Percentiles rank a stretch among this genome's conserved stretches.
Conservation (phyloP, 768 basidiomycete species). For the Candolleomyces efflorescens region DNA sequence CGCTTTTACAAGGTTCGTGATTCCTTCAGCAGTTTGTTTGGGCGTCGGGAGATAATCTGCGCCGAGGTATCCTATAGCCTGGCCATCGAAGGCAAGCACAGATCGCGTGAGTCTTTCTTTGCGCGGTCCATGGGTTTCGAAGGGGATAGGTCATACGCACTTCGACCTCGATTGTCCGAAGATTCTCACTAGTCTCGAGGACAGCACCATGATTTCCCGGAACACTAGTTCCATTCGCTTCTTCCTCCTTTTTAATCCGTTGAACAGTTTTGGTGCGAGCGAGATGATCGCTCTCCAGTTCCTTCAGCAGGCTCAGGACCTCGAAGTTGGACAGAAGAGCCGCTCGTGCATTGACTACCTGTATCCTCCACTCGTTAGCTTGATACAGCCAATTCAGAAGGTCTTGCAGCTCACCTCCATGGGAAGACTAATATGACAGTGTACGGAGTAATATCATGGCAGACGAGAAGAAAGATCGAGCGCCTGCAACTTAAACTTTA, state of each 20-base stretch:
- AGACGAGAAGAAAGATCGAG: background rate
- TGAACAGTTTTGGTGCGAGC: conserved; percentile 64
- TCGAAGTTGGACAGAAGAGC: conserved; percentile 89
- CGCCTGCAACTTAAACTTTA: background rate
- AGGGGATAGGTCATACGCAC: conserved; percentile 31
- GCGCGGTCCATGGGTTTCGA: background rate
- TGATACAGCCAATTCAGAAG: background rate
- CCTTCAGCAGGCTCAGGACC: conserved; percentile 71
- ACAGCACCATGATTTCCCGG: conserved; percentile 17
- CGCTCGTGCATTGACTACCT: conserved; percentile 69
- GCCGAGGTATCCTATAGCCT: conserved; percentile 86
- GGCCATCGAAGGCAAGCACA: conserved; percentile 4
- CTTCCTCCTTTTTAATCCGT: conserved; percentile 77
- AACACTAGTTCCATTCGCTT: conserved; percentile 32
- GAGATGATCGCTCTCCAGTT: conserved; percentile 72
- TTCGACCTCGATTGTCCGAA: conserved; percentile 85
- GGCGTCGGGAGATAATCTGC: conserved; percentile 67
- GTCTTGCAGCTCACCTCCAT: background rate
- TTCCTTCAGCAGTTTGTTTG: conserved; percentile 59
- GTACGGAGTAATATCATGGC: background rate
- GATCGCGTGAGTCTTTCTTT: background rate
- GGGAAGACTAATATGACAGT: background rate
- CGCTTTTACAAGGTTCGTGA: conserved; percentile 60
- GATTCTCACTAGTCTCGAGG: conserved; percentile 67
- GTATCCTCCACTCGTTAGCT: conserved; percentile 24